Conservation (phyloP, 345 rosid species). For the Eucalyptus erythrocorys region DNA sequence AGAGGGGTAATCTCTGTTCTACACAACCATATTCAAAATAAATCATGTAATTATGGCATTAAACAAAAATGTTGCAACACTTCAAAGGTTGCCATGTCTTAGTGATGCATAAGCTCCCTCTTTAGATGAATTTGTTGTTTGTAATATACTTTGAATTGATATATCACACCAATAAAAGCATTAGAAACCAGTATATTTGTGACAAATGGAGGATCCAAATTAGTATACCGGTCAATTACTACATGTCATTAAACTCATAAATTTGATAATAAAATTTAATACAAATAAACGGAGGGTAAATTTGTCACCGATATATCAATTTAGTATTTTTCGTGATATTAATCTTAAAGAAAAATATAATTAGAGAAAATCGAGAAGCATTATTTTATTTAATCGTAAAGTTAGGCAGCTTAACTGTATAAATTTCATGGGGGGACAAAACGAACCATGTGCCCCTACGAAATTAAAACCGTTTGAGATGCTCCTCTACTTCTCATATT, state of each 20-base stretch:
- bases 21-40: background rate
- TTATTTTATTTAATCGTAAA: background rate
- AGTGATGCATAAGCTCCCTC: background rate
- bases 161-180: background rate
- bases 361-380: background rate
- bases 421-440: background rate
- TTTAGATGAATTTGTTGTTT: background rate
- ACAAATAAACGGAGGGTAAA: too few species aligned
- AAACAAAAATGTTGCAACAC: background rate
- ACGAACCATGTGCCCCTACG: background rate
- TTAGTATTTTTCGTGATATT: too few species aligned
- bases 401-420: background rate
- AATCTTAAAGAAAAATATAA: background rate
- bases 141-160: background rate
- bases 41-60: background rate
- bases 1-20: background rate
- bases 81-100: background rate
- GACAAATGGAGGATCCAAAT: fast-evolving
- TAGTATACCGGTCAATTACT: too few species aligned
- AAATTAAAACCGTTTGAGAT: background rate
- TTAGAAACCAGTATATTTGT: fast-evolving
- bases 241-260: too few species aligned
- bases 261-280: too few species aligned
- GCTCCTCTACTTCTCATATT: background rate
- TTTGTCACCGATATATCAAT: too few species aligned